Evolutionary conservation across 805 yeast species (phyloP), one percentile per base, ranked within the genome.

Genomic region (Kluyveromyces starmeri): DNA sequence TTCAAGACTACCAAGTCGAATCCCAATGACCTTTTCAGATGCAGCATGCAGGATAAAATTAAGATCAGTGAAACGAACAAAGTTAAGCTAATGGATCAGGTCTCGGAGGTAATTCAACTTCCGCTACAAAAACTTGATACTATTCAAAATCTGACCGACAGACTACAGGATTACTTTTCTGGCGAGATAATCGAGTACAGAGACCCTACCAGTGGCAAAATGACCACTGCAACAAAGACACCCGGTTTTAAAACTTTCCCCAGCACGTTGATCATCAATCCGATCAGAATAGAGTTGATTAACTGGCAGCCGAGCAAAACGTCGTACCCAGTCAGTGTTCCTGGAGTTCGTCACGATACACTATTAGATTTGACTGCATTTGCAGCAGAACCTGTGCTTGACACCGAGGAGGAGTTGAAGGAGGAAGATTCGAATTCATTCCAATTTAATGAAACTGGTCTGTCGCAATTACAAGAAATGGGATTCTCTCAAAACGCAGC

Each of bases 281-380:
- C 85, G 3, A 79, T 84, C 41, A 68, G 97, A 49, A 84, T 89
- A 37, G 76, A 79, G 42, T 60, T 94, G 23, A 82, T 78, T 28
- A 84, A 85, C 50, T 92, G 96, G 97, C 81, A 77, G 2, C 96
- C 97, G 0, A 65, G 73, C 0, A 92, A 92, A 54, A 67, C 83
- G 1, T 80, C 76, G 40, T 83, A 79, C 4, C 94, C 94, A 2
- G 67, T 89, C 10, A 57, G 48, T 33, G 43, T 74, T 51, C 62
- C 80, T 51, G 56, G 57, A 5, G 27, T 51, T 8, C 27, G 35
- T 5, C 37, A 43, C 20, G 27, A 35, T 2, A 60, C 67, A 2
- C 38, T 53, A 0, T 46, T 81, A 27, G 65, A 70, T 39, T 41
- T 89, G 2, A 55, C 64, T 2, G 40, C 46, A 1, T 71, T 61